Evolutionary conservation across 768 basidiomycete genomes (phyloP), one percentile per base, ranked within the genome.

Genomic region (Albatrellus ellisii): DNA sequence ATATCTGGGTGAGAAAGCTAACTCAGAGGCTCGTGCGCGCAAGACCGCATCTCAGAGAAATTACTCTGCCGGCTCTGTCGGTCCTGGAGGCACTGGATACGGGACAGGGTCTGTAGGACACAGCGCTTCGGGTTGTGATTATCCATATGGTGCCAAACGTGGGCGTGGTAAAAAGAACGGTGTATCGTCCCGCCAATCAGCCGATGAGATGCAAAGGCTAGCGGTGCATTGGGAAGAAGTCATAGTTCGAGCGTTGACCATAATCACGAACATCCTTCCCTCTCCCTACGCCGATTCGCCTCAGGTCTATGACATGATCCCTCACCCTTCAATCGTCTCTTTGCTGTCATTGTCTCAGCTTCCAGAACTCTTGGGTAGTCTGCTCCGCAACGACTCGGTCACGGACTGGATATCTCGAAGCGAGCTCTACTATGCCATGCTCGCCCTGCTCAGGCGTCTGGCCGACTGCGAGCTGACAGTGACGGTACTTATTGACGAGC

Each of bases 351-450:
- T 67, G 11, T 74, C 72, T 4, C 64, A 68, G 44, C 48, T 74
- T 12, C 67, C 73, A 2, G 64, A 65, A 18, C 49, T 70, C 6
- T 59, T 74, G 18, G 66, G 56, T 3, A 54, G 49, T 22, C 61
- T 75, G 7, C 58, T 75, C n/a, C 60, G 73, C 11, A 76, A 76
- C 50, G 74, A 75, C 53, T 70, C 70, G 0, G 65, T 75, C 4
- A 65, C 59, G 2, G 73, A 75, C 47, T 75, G 73, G 73, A 64
- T 62, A 22, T 50, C 61, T 1, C 65, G 72, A 14, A 63, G 59
- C 41, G 61, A 65, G 20, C 58, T 64, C 12, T 75, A 75, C 51
- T 57, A 70, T 37, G 64, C 67, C 3, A 68, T 71, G 66, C 54
- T 75, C 8, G 58, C 55, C 12, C 55, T 75, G 10, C 53, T 75